Conservation (phyloP, 176 grass and related monocot species). For the Oryza punctata region DNA sequence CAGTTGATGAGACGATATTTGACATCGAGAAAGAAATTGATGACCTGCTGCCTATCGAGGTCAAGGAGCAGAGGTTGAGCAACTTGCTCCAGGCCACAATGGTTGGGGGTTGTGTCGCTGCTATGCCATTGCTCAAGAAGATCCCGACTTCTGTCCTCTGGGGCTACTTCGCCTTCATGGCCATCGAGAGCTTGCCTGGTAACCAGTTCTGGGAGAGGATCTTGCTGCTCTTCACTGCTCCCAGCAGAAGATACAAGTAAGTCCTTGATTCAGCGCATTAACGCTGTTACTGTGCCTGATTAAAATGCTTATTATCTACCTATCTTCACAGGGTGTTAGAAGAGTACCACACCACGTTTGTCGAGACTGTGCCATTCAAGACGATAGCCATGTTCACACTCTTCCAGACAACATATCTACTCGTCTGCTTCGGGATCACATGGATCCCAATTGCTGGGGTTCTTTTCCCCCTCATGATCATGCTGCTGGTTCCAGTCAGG, state of each 20-base stretch:
- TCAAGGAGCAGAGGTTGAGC: constrained; percentile 92
- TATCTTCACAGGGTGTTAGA: constrained; percentile 81
- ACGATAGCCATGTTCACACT: constrained; percentile 88
- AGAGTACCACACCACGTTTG: constrained; percentile 89
- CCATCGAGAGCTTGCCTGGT: constrained; percentile 94
- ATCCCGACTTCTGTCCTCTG: constrained; percentile 97
- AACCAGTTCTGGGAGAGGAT: constrained; percentile 99
- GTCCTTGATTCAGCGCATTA: constrained; percentile 5
- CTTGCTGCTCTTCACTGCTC: constrained; percentile 92
- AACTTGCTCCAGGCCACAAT: constrained; percentile 78
- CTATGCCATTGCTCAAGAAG: constrained; percentile 91
- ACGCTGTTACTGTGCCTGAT: not conserved
- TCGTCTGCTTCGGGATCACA: constrained; percentile 95
- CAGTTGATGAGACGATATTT: constrained; percentile 82
- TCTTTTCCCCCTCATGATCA: constrained; percentile 99
- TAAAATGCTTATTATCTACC: constrained; percentile 28
- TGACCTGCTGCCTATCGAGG: constrained; percentile 89
- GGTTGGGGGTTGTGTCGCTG: constrained; percentile 79
- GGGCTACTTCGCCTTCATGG: constrained; percentile 99
- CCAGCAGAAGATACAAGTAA: constrained; percentile 96
- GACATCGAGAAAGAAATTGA: constrained; percentile 98
- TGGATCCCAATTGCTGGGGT: constrained; percentile 98
- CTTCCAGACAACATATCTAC: constrained; percentile 81
- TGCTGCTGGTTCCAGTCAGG: constrained; percentile 90
- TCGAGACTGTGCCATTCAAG: constrained; percentile 97